Conservation (phyloP, 768 basidiomycete species). For the Xerocomellus intermedius region DNA sequence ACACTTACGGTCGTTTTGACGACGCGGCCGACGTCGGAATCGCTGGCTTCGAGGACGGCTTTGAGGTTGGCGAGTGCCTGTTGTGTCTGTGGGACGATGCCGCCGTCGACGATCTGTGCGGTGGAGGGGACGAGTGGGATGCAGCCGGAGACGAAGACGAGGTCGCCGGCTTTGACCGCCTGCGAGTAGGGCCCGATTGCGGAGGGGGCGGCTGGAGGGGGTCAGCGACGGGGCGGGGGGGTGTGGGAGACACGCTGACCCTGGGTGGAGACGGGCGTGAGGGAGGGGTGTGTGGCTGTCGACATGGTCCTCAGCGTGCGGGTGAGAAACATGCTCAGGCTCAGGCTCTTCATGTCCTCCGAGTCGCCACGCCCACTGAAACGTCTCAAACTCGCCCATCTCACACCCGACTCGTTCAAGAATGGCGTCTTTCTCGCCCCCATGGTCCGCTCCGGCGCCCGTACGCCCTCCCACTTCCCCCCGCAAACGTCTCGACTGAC, state of each 20-base stretch:
- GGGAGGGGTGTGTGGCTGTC: slow-evolving; percentile 37
- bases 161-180: slow-evolving; percentile 77
- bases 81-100: slow-evolving; percentile 48
- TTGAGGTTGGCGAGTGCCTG: slow-evolving; percentile 87
- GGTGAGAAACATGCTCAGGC: not conserved
- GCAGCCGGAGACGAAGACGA: slow-evolving; percentile 88
- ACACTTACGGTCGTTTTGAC: slow-evolving; percentile 84
- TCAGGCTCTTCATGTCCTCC: too few relatives aligned
- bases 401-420: slow-evolving; percentile 75
- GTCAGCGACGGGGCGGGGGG: not conserved
- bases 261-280: slow-evolving; percentile 36
- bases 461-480: slow-evolving; percentile 46
- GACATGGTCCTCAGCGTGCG: slow-evolving; percentile 18
- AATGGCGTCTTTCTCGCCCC: slow-evolving; percentile 94
- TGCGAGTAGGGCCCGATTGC: slow-evolving; percentile 89
- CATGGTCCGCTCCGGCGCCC: slow-evolving; percentile 93
- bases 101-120: slow-evolving; percentile 38
- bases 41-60: slow-evolving; percentile 79
- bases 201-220: slow-evolving; percentile 59
- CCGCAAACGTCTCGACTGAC: not conserved
- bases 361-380: slow-evolving; percentile 42
- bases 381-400: slow-evolving; percentile 53
- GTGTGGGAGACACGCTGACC: slow-evolving; percentile 10
- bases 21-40: slow-evolving; percentile 74
- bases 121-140: slow-evolving; percentile 79